Conservation (phyloP, 208 protist species). For the Porcisia hertigi region DNA sequence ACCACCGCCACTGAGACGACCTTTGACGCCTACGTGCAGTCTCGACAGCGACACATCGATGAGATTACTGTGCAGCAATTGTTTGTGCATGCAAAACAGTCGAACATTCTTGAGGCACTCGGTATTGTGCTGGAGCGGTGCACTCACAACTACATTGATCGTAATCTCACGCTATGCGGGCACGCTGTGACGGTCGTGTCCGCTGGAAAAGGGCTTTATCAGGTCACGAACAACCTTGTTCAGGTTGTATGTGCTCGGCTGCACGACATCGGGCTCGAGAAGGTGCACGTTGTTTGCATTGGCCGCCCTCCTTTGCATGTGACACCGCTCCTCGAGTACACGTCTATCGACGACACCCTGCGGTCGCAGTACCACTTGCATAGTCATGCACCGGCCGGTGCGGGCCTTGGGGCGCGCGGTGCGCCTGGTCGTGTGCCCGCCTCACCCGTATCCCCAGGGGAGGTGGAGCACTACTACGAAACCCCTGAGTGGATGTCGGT, state of each 20-base stretch:
- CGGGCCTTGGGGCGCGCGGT: neutral
- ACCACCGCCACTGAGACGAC: neutral
- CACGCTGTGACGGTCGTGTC: slow-evolving; percentile 77
- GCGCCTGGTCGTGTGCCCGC: neutral
- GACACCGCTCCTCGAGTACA: slow-evolving; percentile 83
- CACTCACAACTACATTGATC: slow-evolving; percentile 53
- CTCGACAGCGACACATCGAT: slow-evolving; percentile 21
- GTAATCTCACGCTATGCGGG: slow-evolving; percentile 56
- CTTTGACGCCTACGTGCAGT: slow-evolving; percentile 17
- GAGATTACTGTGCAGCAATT: slow-evolving; percentile 47
- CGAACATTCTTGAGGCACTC: slow-evolving; percentile 79
- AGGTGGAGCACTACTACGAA: slow-evolving; percentile 57
- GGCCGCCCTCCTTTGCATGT: slow-evolving; percentile 81
- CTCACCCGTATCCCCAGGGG: neutral
- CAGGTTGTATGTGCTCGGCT: slow-evolving; percentile 70
- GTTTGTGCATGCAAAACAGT: slow-evolving; percentile 70
- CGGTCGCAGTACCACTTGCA: slow-evolving; percentile 75
- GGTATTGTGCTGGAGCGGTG: slow-evolving; percentile 70
- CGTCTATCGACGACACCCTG: slow-evolving; percentile 56
- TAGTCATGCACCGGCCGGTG: slow-evolving; percentile 27
- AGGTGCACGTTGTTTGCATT: slow-evolving; percentile 78
- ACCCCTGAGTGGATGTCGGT: slow-evolving; percentile 64
- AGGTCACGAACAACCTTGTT: slow-evolving; percentile 61
- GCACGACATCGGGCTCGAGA: slow-evolving; percentile 71
- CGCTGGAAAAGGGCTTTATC: slow-evolving; percentile 82